phyloP scores from a whole-genome alignment of 2,329 filamentous ascomycete species.

The Colletotrichum plurivorum region DNA sequence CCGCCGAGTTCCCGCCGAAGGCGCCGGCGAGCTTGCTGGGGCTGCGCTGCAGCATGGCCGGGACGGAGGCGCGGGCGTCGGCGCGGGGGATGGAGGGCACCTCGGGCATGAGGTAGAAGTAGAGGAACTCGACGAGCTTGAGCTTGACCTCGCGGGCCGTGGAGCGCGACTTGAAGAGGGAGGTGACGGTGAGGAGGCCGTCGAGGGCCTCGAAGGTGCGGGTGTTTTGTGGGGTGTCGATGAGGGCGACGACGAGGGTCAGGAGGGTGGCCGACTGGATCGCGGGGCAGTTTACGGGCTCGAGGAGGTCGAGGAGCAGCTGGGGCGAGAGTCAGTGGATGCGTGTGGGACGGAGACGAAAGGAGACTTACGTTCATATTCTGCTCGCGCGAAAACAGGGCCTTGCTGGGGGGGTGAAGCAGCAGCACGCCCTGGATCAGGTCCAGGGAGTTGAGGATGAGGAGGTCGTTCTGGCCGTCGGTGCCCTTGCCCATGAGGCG shows the following conservation, averaged over 20 bases:
- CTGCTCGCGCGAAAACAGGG: conserved; percentile 88
- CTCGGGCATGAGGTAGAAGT: conserved; percentile 99
- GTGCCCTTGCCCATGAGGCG: conserved; percentile 86
- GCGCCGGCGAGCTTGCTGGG: conserved; percentile 77
- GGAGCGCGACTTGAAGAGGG: conserved; percentile 89
- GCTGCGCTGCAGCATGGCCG: conserved; percentile 73
- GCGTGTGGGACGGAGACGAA: conserved; percentile 21
- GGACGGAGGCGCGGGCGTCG: conserved; percentile 59
- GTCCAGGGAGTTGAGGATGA: conserved; percentile 90
- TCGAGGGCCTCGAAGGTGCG: conserved; percentile 94
- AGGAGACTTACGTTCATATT: conserved; percentile 85
- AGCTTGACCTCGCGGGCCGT: conserved; percentile 92
- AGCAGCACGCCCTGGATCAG: conserved; percentile 90
- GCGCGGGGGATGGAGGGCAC: conserved; percentile 70
- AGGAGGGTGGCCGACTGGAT: conserved; percentile 93
- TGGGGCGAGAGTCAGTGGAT: conserved; percentile 46
- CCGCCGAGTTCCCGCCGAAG: conserved; percentile 57
- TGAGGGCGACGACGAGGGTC: conserved; percentile 88
- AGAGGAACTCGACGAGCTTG: conserved; percentile 96
- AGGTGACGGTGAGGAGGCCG: conserved; percentile 91
- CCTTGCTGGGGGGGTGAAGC: conserved; percentile 90
- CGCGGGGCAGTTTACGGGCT: conserved; percentile 90
- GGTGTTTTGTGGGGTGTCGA: conserved; percentile 89
- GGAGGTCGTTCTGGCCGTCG: conserved; percentile 86
- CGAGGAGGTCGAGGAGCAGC: conserved; percentile 93